phyloP scores from a whole-genome alignment of 2,329 filamentous ascomycete genomes.

The Hysterium pulicare region DNA sequence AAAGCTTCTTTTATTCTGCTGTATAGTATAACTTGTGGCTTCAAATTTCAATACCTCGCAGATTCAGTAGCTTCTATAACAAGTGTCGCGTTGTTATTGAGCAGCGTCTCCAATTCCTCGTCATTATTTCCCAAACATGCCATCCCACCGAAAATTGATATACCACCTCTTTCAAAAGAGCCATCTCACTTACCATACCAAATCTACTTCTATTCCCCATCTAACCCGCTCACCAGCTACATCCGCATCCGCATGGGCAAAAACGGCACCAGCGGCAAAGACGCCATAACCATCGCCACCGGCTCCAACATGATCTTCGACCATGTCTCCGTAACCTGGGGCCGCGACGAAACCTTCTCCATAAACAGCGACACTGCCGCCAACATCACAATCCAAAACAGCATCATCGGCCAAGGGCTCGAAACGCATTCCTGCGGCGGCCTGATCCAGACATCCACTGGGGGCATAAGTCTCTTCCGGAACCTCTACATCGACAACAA shows the following conservation, averaged over 20 bases:
- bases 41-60: no score
- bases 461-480: constrained; percentile 50
- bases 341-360: constrained; percentile 55
- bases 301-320: constrained; percentile 56
- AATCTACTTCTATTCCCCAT: no score
- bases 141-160: no score
- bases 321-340: constrained; percentile 53
- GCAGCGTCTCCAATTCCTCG: no score
- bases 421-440: constrained; percentile 54
- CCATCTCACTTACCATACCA: no score
- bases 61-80: no score
- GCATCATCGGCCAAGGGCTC: constrained; percentile 54
- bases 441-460: constrained; percentile 48
- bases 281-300: constrained; percentile 53
- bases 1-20: no score
- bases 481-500: constrained; percentile 59
- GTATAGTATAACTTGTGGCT: no score
- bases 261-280: constrained; percentile 51
- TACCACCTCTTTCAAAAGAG: no score
- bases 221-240: constrained; percentile 51
- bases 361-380: constrained; percentile 45
- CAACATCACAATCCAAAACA: constrained; percentile 53
- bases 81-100: no score
- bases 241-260: constrained; percentile 55
- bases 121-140: no score